Base-by-base conservation (phyloP, 139 green algal genomes). In the Chlamydomonas asymmetrica region DNA sequence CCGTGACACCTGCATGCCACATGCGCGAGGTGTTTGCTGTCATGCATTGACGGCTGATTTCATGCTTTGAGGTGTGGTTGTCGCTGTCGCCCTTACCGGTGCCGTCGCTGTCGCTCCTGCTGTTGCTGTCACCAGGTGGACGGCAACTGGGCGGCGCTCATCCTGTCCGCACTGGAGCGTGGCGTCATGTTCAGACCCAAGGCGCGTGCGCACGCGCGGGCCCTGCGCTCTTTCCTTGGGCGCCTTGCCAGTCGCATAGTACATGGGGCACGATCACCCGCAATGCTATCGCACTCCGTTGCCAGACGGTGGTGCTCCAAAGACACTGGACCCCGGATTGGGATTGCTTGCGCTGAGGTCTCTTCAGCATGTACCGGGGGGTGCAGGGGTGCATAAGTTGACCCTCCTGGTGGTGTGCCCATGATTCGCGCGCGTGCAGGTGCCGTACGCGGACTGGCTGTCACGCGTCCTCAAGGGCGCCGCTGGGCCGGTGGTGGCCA, bases 381-480 rank as follows among this genome's bases (percentile, higher is more conserved):
- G 35, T 10, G 57, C 9, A 7, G 32, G 68, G 31, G 54, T 22
- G 68, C 52, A 76, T 5, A 45, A 60, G 6, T 61, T 62, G 65
- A 29, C 39, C 65, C 40, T 60, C 31, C 27, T 48, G n/a, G 29
- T 60, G 8, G 6, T 41, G 13, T 4, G 22, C 27, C 7, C 66
- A 22, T 60, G 57, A 43, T 66, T 81, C 25, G 75, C 48, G 31
- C 75, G 75, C 10, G 56, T 57, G 31, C 71, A 56, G 43, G 54
- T 66, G 2, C 80, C 80, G 5, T 86, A 79, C 62, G 71, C 71
- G 16, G 75, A 82, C 32, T 86, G 75, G 75, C 66, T 86, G 70
- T 37, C 75, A 10, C 45, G 18, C 29, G 69, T 71, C 27, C 54
- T 80, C 29, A 43, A 38, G 25, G 74, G 74, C 10, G 41, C 40